Conservation (phyloP, 345 rosid species). For the Pugionium cornutum region DNA sequence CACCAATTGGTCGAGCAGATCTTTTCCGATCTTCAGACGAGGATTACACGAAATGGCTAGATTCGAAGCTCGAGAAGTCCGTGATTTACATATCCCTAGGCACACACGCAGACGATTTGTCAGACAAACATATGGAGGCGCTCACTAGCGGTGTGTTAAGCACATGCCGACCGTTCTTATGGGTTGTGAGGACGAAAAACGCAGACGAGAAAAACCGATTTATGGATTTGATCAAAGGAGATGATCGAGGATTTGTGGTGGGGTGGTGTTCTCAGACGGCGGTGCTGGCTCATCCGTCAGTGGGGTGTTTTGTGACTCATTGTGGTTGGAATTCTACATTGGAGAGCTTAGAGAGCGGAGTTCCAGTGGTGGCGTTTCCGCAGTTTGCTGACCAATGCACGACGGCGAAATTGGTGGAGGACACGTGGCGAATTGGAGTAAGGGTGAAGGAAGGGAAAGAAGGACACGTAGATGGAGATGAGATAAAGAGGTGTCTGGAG, state of each 20-base stretch:
- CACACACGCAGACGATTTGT: slow-evolving; percentile 41
- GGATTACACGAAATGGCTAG: slow-evolving; percentile 48
- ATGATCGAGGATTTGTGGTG: slow-evolving; percentile 53
- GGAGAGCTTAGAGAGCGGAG: slow-evolving; percentile 55
- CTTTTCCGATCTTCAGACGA: slow-evolving; percentile 34
- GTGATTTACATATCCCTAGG: slow-evolving; percentile 69
- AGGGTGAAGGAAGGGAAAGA: slow-evolving; percentile 42
- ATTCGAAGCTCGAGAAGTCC: slow-evolving; percentile 44
- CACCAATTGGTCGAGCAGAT: slow-evolving; percentile 26
- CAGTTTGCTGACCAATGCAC: slow-evolving; percentile 68
- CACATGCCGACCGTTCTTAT: slow-evolving; percentile 44
- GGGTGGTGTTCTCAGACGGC: slow-evolving; percentile 65
- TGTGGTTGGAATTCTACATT: slow-evolving; percentile 79
- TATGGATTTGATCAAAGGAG: slow-evolving; percentile 34
- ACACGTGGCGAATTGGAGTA: slow-evolving; percentile 52
- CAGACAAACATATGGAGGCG: slow-evolving; percentile 50
- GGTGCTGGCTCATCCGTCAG: slow-evolving; percentile 52
- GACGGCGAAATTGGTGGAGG: slow-evolving; percentile 56
- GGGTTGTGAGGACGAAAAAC: slow-evolving; percentile 45
- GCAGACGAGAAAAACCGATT: slow-evolving; percentile 2
- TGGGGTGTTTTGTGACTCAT: slow-evolving; percentile 67
- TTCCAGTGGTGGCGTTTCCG: slow-evolving; percentile 71
- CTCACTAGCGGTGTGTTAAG: slow-evolving; percentile 42
- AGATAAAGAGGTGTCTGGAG: slow-evolving; percentile 58
- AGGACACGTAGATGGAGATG: slow-evolving; percentile 50